Base-by-base conservation (phyloP, 352 stramenopile species). In the Globisporangium polare region DNA sequence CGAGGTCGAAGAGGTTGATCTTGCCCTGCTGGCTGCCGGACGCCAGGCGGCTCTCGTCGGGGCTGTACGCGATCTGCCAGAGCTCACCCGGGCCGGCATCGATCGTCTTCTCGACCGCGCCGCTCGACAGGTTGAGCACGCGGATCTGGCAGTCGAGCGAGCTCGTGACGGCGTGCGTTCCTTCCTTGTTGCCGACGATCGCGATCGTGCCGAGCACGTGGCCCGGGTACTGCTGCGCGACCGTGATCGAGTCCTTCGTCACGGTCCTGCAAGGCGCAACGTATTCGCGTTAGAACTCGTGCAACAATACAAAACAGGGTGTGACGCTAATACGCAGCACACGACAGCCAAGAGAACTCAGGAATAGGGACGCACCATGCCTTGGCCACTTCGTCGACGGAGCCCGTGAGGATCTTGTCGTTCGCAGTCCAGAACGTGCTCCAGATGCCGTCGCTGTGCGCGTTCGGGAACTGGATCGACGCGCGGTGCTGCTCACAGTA, bases 361-460 rank as follows among this genome's bases (percentile, higher is more conserved):
- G 17, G 5, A 3, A 53, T 27, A 53, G 24, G 47, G 26, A 7
- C 26, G 53, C 50, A 89, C 87, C 87, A 96, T 27, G 74, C 79
- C 72, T 93, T 94, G 58, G 86, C 87, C 18, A 92, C 83, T 71
- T 95, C 88, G 60, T 96, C 88, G 53, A 95, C 83, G 1, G 86
- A 95, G 47, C 86, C 88, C 9, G 85, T 92, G 47, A 96, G 71
- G 72, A 96, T 90, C 71, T 93, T 89, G 71, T 94, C 83, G 64
- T 90, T 84, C 51, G 75, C 75, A 49, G 88, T 95, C 88, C 88
- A 96, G 70, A 88, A 92, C 39, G 86, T 91, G 73, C 78, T 93
- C 84, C 87, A 96, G 51, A 96, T 91, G 62, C 86, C 86, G 60
- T 95, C 86, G 64, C 82, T 90, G 72, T 96, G 88, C 7, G 88